Evolutionary conservation across 495 filamentous ascomycete species (phyloP), one percentile per base, ranked within the genome.

Genomic region (Trichodelitschia bisporula): DNA sequence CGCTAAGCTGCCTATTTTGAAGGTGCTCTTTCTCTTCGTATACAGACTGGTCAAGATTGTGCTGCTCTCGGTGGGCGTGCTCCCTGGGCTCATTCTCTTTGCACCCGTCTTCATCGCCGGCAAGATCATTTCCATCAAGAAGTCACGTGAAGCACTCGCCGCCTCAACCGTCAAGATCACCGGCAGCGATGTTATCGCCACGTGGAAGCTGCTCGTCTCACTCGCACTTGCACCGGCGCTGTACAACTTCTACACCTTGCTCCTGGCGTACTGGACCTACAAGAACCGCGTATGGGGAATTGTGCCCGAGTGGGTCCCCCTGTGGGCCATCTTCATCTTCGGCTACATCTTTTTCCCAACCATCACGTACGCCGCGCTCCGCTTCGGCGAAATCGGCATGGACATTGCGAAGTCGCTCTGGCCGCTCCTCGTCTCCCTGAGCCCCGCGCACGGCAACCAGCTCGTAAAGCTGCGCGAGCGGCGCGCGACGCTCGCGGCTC

Each of bases 361-460:
- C 15, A 75, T 92, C 49, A 31, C 80, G 3, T 93, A 90, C 45
- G 83, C 79, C 2, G 82, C 89, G 5, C 70, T 99, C 19, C 75
- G 86, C 3, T 90, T 95, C 43, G 86, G 86, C 26, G 86, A 99
- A 49, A 69, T 84, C 29, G 86, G 82, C 18, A 95, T 99, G 84
- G 86, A 99, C 43, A 93, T 99, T 28, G 39, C 80, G 53, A 99
- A 95, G 52, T 95, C 86, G 0, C 66, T 99, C 9, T 65, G 77
- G 1, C 86, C 86, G 1, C 67, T 99, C 5, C 53, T 89, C n/a
- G 53, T 92, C n/a, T 79, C 70, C 29, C 59, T 99, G 35, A 75
- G 74, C 39, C 86, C 86, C 2, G 67, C 68, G 5, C 78, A 77
- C 1, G 69, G 69, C 46, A 90, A 90, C 50, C 77, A 70, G 8